These are phyloP conservation scores for Pythium myriotylum DNA, from an alignment of 352 stramenopile species.

Conservation along the genomic window DNA sequence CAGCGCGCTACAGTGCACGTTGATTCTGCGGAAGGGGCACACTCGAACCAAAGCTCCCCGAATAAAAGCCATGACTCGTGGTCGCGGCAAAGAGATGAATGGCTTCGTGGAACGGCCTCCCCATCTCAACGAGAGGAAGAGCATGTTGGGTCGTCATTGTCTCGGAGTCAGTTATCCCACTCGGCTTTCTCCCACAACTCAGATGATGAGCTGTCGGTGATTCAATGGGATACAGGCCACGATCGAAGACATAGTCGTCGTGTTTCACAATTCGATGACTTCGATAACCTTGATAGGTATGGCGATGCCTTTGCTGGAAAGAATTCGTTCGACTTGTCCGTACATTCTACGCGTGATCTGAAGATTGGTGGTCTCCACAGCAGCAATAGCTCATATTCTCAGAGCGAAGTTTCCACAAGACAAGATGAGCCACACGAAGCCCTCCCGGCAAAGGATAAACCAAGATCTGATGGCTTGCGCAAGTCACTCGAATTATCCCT, in stretches of 20 bases:
- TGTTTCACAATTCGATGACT: too few relatives aligned
- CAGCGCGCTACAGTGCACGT: slow-evolving; percentile 6
- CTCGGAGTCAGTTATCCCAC: slow-evolving; percentile 58
- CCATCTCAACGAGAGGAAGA: slow-evolving; percentile 36
- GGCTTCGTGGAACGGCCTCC: slow-evolving; percentile 18
- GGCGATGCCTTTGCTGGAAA: not conserved
- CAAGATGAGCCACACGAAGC: not conserved
- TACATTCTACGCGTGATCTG: not conserved
- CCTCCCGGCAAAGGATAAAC: not conserved
- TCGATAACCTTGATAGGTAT: too few relatives aligned
- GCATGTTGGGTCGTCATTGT: slow-evolving; percentile 49
- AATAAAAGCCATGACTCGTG: slow-evolving; percentile 8
- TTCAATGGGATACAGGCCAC: not conserved
- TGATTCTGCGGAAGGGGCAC: not conserved
- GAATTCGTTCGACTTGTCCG: not conserved
- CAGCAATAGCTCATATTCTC: slow-evolving; percentile 2
- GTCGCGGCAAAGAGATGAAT: slow-evolving; percentile 17
- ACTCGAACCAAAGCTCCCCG: not conserved
- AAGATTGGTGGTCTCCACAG: not conserved
- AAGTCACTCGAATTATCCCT: too few relatives aligned
- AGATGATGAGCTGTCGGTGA: slow-evolving; percentile 1
- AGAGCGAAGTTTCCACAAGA: slow-evolving; percentile 1
- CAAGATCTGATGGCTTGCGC: not conserved
- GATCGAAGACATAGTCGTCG: too few relatives aligned
- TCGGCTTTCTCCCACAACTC: slow-evolving; percentile 25